Evolutionary conservation across 1,284 basidiomycete species (phyloP), one percentile per base, ranked within the genome.

Genomic region (Lignosus rhinocerotis): DNA sequence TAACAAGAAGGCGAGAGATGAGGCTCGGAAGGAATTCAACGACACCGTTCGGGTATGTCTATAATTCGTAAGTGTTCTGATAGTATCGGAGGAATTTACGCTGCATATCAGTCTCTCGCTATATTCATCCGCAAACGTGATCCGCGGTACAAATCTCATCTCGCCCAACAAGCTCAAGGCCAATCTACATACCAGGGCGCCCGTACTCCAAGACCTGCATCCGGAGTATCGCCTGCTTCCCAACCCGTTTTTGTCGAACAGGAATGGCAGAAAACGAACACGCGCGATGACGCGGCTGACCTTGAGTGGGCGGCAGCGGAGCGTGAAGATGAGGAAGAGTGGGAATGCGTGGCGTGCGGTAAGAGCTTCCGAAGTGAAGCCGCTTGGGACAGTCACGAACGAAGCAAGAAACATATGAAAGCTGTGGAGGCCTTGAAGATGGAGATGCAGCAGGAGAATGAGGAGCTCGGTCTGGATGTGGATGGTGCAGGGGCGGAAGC

Each of bases 331-430:
- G 70, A 81, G 5, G 88, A 92, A 67, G 88, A 89, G 69, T 96
- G 93, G 84, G 95, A 98, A 72, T 99, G 97, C 69, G 90, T 98
- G n/a, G 96, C 91, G 3, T 99, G 97, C 70, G 82, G 86, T 54
- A 98, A 98, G 77, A 82, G 81, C 1, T 99, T 98, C 74, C 81
- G 90, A 68, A 95, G 90, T 65, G 94, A 98, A 70, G 93, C 94
- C 0, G 92, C 94, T 16, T 99, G 96, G 94, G 82, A 88, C 66
- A 98, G 96, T 72, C 97, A 99, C 66, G 97, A 99, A 73, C 81
- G 94, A 65, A 98, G 95, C 74, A 93, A 92, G 74, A 98, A 96
- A 73, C 97, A 99, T 72, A 75, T 93, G 72, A 94, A 92, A 73
- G 92, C 93, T 60, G 86, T 96, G 16, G 92, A 92, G 70, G 78